A percentile compares a stretch with the other conserved stretches of the same genome.
Conservation (phyloP, 176 grass and related monocot species). For the Cymbopogon citratus region DNA sequence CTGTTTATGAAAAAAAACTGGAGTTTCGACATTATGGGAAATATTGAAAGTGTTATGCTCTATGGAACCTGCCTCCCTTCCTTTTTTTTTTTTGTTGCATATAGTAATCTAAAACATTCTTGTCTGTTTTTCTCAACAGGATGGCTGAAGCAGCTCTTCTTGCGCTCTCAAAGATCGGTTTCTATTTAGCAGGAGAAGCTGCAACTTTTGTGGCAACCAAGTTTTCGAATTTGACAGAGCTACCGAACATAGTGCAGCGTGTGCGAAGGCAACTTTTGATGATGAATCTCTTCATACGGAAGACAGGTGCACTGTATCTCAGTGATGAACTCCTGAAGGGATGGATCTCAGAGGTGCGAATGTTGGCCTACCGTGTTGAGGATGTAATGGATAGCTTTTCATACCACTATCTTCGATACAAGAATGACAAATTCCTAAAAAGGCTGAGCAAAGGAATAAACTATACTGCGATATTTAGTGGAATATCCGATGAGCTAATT, state of each 20-base stretch:
- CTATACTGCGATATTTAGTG: background rate
- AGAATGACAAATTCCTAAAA: background rate
- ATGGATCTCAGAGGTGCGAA: conserved; percentile 22
- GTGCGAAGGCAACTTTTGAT: conserved; percentile 21
- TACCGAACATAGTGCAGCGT: conserved; percentile 7
- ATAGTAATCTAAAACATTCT: background rate
- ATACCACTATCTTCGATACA: conserved; percentile 15
- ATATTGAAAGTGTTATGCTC: too few species aligned
- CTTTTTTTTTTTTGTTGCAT: too few species aligned
- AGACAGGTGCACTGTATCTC: conserved; percentile 14
- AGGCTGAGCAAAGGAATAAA: background rate
- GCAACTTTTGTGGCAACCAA: background rate
- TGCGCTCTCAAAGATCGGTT: conserved; percentile 16
- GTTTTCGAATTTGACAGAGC: background rate
- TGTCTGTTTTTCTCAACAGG: background rate
- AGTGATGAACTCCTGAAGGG: conserved; percentile 24
- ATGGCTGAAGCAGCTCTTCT: conserved; percentile 23
- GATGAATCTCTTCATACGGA: conserved; percentile 23
- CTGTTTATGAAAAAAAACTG: too few species aligned
- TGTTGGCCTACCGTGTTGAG: background rate
- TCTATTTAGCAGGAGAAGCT: conserved; percentile 18
- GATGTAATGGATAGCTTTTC: conserved; percentile 19
- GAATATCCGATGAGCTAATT: background rate
- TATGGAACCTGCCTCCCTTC: too few species aligned
- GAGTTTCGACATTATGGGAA: too few species aligned